Base-by-base conservation (phyloP, 2,329 filamentous ascomycete genomes). In the Ophiostoma australiae region DNA sequence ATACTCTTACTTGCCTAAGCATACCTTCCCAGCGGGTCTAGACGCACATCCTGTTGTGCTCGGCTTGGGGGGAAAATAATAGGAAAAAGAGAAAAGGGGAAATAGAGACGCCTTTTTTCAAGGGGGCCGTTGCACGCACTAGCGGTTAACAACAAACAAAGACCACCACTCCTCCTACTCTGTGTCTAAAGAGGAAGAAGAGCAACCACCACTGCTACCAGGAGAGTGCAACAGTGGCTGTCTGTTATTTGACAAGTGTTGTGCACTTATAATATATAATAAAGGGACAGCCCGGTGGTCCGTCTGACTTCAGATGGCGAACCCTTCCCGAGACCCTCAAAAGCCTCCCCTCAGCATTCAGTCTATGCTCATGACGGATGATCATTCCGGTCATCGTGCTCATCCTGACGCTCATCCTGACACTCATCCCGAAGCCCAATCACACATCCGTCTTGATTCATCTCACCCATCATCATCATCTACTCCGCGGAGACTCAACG, bases 291-390 rank as follows among this genome's bases (percentile, higher is more conserved):
- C 63, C 20, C 63, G 35, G 33, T 35, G 10, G 15, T 39, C 37
- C 61, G 17, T 20, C 79, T 79, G 79, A 81, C 78, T 80, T 70
- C 76, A 70, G 72, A 76, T 70, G 71, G 63, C 70, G 77, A 82
- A 80, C 80, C 80, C 72, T 33, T 67, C 70, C 5, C 79, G 76
- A 80, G 74, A 79, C 82, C 82, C 76, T 81, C 84, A 80, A 74
- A 84, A 84, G 82, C 80, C 82, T 75, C 83, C 82, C 73, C 78
- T 84, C 74, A 81, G 82, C 75, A 84, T 85, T 73, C 80, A 84
- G 76, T 84, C 83, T 67, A 84, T 85, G 77, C 79, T 85, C 77
- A 84, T 83, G 72, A 81, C 82, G 72, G 77, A 79, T 73, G 80
- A 82, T 73, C 80, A 78, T 70, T 78, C 80, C 73, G 81, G 81